Evolutionary conservation across 2,329 filamentous ascomycete genomes (phyloP).

Genomic region (Trichoderma sp.): DNA sequence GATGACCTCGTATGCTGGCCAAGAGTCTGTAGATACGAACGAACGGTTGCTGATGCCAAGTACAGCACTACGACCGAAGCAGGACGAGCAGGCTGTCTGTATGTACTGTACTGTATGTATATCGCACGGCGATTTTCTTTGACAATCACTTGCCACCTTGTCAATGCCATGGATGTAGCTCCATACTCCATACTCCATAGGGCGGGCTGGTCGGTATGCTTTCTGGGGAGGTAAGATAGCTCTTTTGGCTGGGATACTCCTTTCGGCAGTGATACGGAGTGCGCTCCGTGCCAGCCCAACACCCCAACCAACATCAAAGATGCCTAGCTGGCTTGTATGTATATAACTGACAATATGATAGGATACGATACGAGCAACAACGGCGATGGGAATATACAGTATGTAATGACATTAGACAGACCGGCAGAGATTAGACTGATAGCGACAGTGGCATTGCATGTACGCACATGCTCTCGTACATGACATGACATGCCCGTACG

Average conservation of each 20-base stretch:
- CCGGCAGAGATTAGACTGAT: background rate
- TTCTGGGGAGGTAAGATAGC: background rate
- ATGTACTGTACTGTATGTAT: background rate
- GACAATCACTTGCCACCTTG: background rate
- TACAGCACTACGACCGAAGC: background rate
- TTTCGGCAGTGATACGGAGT: background rate
- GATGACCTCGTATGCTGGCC: background rate
- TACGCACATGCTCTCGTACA: background rate
- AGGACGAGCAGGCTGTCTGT: background rate
- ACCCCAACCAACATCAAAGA: background rate
- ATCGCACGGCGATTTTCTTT: background rate
- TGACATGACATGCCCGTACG: background rate
- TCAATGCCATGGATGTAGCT: background rate
- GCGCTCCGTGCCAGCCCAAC: background rate
- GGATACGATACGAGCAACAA: background rate
- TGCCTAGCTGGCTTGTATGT: background rate
- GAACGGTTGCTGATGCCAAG: background rate
- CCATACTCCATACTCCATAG: background rate
- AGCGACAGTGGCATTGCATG: slow-evolving; percentile 6
- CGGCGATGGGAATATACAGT: background rate
- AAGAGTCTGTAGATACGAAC: background rate
- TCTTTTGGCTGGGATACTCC: background rate
- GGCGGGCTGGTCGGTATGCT: background rate
- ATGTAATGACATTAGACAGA: background rate
- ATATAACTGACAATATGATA: background rate